Conservation (phyloP, 768 basidiomycete genomes). For the Leucocoprinus sp. region DNA sequence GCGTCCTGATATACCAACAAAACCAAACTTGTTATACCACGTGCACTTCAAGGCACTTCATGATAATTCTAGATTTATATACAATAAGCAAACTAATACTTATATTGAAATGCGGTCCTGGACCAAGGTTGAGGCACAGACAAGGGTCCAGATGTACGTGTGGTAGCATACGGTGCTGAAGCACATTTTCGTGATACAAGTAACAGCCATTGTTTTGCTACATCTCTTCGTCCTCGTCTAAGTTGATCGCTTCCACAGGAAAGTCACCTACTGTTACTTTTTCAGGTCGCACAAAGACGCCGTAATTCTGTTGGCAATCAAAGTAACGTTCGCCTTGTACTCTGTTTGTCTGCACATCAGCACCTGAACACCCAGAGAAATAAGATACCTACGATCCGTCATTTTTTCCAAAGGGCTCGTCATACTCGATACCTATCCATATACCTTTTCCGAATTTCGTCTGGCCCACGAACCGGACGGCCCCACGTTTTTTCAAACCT, state of each 20-base stretch:
- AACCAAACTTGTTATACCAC: conserved; percentile 26
- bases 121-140: too few relatives aligned
- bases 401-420: conserved; percentile 93
- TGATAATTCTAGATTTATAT: conserved; percentile 5
- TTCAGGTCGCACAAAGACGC: conserved; percentile 82
- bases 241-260: conserved; percentile 71
- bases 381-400: conserved; percentile 74
- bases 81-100: too few relatives aligned
- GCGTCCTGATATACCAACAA: conserved; percentile 29
- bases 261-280: conserved; percentile 79
- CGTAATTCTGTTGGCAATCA: conserved; percentile 64
- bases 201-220: too few relatives aligned
- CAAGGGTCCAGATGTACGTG: too few relatives aligned
- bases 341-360: conserved; percentile 29
- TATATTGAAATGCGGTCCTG: too few relatives aligned
- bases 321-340: conserved; percentile 87
- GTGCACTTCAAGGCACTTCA: conserved; percentile 17
- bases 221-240: conserved; percentile 75
- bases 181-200: too few relatives aligned
- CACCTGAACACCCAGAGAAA: background rate
- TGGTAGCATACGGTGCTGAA: too few relatives aligned
- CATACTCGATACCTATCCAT: conserved; percentile 93
- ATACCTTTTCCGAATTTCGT: conserved; percentile 68
- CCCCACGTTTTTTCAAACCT: conserved; percentile 70
- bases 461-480: conserved; percentile 75